These are phyloP conservation scores for Gentiana dahurica DNA, from an alignment of 257 asterid genomes.

Conservation along the genomic window DNA sequence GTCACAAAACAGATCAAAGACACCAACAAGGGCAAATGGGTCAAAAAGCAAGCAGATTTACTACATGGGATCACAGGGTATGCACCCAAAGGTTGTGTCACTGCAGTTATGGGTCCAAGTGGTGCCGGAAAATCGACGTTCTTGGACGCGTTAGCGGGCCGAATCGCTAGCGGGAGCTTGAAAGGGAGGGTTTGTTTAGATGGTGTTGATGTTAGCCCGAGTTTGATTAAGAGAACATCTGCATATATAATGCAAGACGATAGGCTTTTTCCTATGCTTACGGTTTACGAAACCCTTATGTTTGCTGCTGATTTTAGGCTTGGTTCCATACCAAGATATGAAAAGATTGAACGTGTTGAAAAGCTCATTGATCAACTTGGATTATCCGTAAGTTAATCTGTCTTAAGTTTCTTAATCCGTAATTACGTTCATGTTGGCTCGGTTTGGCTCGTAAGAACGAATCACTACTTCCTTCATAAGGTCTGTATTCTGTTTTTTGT, in stretches of 20 bases:
- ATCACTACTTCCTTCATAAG: too few relatives aligned
- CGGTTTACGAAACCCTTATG: constrained; percentile 79
- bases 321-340: constrained; percentile 35
- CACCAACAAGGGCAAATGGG: constrained; percentile 37
- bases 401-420: too few relatives aligned
- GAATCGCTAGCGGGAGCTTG: constrained; percentile 74
- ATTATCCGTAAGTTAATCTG: constrained; percentile 35
- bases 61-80: constrained; percentile 59
- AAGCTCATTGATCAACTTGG: constrained; percentile 61
- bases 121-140: constrained; percentile 87
- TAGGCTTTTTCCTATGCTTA: constrained; percentile 66
- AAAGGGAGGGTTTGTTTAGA: constrained; percentile 50
- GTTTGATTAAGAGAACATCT: constrained; percentile 23
- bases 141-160: constrained; percentile 67
- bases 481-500: background rate
- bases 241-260: constrained; percentile 44
- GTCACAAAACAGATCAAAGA: constrained; percentile 48
- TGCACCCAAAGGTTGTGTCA: constrained; percentile 71
- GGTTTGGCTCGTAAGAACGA: too few relatives aligned
- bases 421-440: too few relatives aligned
- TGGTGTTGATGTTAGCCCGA: constrained; percentile 31
- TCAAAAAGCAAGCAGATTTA: constrained; percentile 48
- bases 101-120: constrained; percentile 92
- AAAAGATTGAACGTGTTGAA: constrained; percentile 50
- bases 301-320: constrained; percentile 76